Evolutionary conservation across 306 rosid genomes (phyloP).

Genomic region (Calophaca sinica): DNA sequence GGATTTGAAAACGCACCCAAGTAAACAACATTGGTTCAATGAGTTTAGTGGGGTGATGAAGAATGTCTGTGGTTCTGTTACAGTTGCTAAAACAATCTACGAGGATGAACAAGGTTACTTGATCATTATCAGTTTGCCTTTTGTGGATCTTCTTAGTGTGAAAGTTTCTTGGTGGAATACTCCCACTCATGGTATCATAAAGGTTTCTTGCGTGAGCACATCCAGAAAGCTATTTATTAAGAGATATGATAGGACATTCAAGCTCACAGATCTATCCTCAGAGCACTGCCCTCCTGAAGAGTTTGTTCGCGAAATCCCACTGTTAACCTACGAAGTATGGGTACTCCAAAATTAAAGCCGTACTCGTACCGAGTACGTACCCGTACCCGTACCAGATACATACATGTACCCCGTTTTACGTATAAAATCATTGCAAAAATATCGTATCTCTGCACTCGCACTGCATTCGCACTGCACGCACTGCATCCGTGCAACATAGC

Average conservation of each 20-base stretch:
- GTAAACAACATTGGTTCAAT: slow-evolving; percentile 64
- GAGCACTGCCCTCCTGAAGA: slow-evolving; percentile 97
- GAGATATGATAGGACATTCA: slow-evolving; percentile 83
- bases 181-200: slow-evolving; percentile 75
- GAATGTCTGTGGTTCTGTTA: slow-evolving; percentile 79
- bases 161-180: slow-evolving; percentile 97
- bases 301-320: slow-evolving; percentile 85
- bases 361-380: too few relatives aligned
- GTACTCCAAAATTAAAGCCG: too few relatives aligned
- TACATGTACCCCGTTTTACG: too few relatives aligned
- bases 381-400: too few relatives aligned
- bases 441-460: too few relatives aligned
- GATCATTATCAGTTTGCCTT: slow-evolving; percentile 83
- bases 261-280: slow-evolving; percentile 75
- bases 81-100: slow-evolving; percentile 89
- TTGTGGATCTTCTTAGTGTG: slow-evolving; percentile 85
- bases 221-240: slow-evolving; percentile 75
- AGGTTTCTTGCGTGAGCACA: slow-evolving; percentile 88
- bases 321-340: slow-evolving; percentile 55
- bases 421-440: too few relatives aligned
- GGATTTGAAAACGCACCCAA: slow-evolving; percentile 63
- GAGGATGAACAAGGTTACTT: slow-evolving; percentile 85
- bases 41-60: slow-evolving; percentile 91
- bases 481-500: too few relatives aligned
- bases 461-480: too few relatives aligned